Evolutionary conservation across 2,329 filamentous ascomycete species (phyloP).

Genomic region (Pseudogymnoascus sp.): DNA sequence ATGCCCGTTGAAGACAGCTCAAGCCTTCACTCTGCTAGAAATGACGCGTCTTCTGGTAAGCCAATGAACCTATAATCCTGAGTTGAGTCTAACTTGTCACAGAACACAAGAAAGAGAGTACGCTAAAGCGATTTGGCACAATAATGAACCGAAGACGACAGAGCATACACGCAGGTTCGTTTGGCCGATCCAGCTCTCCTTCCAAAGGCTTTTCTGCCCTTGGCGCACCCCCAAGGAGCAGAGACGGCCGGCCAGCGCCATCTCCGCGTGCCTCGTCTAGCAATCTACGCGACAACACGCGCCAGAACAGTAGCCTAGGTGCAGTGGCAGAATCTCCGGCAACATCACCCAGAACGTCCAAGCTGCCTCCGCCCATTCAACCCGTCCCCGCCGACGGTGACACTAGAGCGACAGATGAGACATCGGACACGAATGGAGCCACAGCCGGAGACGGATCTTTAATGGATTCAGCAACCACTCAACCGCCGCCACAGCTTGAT

Average conservation of each 20-base stretch:
- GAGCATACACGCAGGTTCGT: conserved; percentile 56
- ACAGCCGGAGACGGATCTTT: conserved; percentile 17
- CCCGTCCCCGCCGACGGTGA: conserved; percentile 35
- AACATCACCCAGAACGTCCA: conserved; percentile 22
- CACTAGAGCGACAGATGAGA: background rate
- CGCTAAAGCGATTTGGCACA: conserved; percentile 52
- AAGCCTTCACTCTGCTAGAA: conserved; percentile 20
- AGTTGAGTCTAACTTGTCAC: conserved; percentile 20
- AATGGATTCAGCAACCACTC: conserved; percentile 43
- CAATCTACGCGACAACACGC: conserved; percentile 46
- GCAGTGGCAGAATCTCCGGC: conserved; percentile 52
- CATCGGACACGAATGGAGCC: background rate
- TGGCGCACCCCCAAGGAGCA: conserved; percentile 53
- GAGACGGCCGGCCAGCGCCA: conserved; percentile 42
- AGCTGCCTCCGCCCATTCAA: conserved; percentile 24
- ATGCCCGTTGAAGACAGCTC: conserved; percentile 21
- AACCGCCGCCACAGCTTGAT: conserved; percentile 34
- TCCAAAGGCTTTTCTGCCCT: conserved; percentile 47
- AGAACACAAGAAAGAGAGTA: conserved; percentile 51
- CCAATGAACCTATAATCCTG: conserved; percentile 23
- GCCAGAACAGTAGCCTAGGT: conserved; percentile 40
- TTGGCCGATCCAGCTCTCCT: conserved; percentile 45
- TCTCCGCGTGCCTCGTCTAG: conserved; percentile 53
- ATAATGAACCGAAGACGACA: conserved; percentile 60
- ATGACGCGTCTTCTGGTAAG: conserved; percentile 19